These are phyloP conservation scores for Adansonia rubrostipa DNA, from an alignment of 441 rosid species.

Conservation along the genomic window DNA sequence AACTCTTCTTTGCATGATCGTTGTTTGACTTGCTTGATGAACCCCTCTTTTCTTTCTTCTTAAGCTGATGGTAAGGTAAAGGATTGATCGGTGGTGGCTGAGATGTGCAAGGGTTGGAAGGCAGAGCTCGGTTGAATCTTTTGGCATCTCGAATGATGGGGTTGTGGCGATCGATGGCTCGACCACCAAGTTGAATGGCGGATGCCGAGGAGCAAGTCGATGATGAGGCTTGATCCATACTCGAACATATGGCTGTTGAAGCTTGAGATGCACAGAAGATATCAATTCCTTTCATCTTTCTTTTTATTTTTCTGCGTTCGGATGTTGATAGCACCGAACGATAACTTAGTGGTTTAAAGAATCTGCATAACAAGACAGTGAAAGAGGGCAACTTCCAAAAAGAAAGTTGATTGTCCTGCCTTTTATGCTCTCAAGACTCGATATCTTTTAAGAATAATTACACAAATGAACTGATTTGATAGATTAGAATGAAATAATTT, in stretches of 20 bases:
- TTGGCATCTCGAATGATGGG: conserved; percentile 80
- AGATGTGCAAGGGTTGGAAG: conserved; percentile 54
- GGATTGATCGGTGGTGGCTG: conserved; percentile 57
- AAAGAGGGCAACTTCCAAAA: conserved; percentile 27
- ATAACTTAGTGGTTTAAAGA: conserved; percentile 40
- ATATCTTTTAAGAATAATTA: too few relatives aligned
- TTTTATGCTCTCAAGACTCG: conserved; percentile 20
- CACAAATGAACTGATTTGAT: too few relatives aligned
- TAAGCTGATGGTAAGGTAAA: conserved; percentile 52
- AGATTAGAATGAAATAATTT: too few relatives aligned
- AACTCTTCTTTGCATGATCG: conserved; percentile 24
- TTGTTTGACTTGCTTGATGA: conserved; percentile 26
- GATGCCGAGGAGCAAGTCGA: conserved; percentile 45
- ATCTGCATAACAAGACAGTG: conserved; percentile 38
- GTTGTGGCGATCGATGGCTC: conserved; percentile 88
- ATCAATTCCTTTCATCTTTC: conserved; percentile 44
- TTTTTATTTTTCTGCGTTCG: conserved; percentile 5
- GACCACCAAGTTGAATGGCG: conserved; percentile 62
- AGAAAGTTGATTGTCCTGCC: conserved; percentile 34
- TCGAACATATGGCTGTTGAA: conserved; percentile 65
- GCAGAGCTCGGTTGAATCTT: conserved; percentile 56
- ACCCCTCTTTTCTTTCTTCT: conserved; percentile 35
- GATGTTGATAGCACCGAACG: conserved; percentile 21
- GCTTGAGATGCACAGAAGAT: conserved; percentile 77
- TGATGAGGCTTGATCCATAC: conserved; percentile 58